Percentiles rank a stretch among this genome's conserved stretches.
phyloP scores from a whole-genome alignment of 2,329 filamentous ascomycete genomes.

The Cladosporium sp. region DNA sequence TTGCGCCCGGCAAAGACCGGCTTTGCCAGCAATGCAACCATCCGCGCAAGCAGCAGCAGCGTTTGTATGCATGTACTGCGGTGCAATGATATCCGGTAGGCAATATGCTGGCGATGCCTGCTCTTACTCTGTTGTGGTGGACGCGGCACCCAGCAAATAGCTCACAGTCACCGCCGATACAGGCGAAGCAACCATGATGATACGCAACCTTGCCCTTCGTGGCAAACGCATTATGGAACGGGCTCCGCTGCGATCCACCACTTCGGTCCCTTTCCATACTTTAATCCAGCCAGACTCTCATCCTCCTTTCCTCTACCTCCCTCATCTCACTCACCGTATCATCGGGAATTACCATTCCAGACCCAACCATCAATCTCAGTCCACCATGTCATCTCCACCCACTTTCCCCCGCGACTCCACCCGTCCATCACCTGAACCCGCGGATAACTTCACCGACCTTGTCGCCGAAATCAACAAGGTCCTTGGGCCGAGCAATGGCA shows the following conservation, averaged over 20 bases:
- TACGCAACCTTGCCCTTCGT: not conserved
- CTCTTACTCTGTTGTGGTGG: not conserved
- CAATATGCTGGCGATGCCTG: not conserved
- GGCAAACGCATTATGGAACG: not conserved
- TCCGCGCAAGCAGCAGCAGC: not conserved
- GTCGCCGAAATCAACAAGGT: conserved; percentile 70
- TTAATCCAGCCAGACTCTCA: not conserved
- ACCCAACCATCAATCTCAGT: not conserved
- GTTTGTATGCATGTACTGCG: conserved; percentile 1
- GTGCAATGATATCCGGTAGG: not conserved
- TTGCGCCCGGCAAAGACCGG: not conserved
- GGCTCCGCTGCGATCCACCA: conserved; percentile 7
- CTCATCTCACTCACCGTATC: not conserved
- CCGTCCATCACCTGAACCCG: conserved; percentile 12
- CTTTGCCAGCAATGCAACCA: not conserved
- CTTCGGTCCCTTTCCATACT: conserved; percentile 16
- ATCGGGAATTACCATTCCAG: not conserved
- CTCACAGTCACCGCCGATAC: not conserved
- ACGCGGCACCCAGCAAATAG: not conserved
- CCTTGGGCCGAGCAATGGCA: conserved; percentile 77
- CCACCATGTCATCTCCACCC: conserved; percentile 5
- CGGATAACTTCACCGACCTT: conserved; percentile 62
- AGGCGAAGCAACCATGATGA: not conserved
- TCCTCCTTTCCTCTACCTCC: not conserved
- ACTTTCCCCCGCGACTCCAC: conserved; percentile 9